These are phyloP conservation scores for Pichia sp. DNA, from an alignment of 1,139 yeast species.

Conservation along the genomic window DNA sequence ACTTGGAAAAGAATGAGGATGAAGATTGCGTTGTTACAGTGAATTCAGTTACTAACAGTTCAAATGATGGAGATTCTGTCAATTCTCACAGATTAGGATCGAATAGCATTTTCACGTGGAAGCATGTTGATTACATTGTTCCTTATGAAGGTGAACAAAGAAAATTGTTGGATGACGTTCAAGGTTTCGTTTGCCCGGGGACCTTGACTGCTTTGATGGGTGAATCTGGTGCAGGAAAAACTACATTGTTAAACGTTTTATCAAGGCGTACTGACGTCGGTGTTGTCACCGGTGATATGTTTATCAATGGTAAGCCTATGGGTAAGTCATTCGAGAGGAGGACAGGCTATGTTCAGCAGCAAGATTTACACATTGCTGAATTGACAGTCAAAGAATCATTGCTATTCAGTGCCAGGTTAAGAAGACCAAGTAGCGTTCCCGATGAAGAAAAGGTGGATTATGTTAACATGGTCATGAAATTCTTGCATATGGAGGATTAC, in stretches of 20 bases:
- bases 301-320: conserved; percentile 46
- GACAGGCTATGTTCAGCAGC: conserved; percentile 58
- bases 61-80: not conserved
- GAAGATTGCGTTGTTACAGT: conserved; percentile 33
- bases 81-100: conserved; percentile 25
- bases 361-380: conserved; percentile 49
- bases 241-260: conserved; percentile 54
- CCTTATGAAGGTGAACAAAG: conserved; percentile 39
- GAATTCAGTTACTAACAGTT: conserved; percentile 8
- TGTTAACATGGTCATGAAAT: conserved; percentile 46
- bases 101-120: conserved; percentile 43
- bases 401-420: conserved; percentile 48
- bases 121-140: conserved; percentile 36
- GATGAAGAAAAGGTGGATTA: conserved; percentile 44
- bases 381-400: conserved; percentile 50
- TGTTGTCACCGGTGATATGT: conserved; percentile 49
- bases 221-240: conserved; percentile 69
- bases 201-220: conserved; percentile 61
- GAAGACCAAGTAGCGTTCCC: conserved; percentile 43
- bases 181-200: conserved; percentile 56
- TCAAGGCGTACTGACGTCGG: conserved; percentile 51
- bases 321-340: conserved; percentile 44
- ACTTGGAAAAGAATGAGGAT: conserved; percentile 3
- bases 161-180: conserved; percentile 45
- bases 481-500: conserved; percentile 48